Conservation (phyloP, 2,329 filamentous ascomycete genomes). For the Eurotiales sp. region DNA sequence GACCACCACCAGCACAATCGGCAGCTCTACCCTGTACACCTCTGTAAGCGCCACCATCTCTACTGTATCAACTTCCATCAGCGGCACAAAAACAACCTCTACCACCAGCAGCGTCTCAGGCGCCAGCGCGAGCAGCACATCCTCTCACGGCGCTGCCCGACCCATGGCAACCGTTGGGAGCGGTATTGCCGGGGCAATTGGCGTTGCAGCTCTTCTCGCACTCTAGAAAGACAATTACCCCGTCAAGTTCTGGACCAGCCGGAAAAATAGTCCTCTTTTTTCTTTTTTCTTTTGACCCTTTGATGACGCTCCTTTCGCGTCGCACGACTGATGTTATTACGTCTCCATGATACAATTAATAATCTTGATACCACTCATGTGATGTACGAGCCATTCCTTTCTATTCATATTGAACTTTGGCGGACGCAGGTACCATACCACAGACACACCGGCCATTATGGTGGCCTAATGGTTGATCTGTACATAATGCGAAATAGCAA, state of each 20-base stretch:
- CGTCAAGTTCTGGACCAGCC: not conserved
- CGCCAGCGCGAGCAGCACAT: slow-evolving; percentile 15
- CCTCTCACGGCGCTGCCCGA: slow-evolving; percentile 24
- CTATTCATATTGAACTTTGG: not conserved
- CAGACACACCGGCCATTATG: not conserved
- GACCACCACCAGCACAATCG: slow-evolving; percentile 19
- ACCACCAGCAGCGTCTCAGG: slow-evolving; percentile 19
- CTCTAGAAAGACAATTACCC: slow-evolving; percentile 27
- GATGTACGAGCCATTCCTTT: slow-evolving; percentile 8
- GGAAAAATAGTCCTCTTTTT: not conserved
- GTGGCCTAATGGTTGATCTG: not conserved
- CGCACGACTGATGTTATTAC: slow-evolving; percentile 4
- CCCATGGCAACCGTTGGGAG: slow-evolving; percentile 28
- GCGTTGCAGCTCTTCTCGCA: slow-evolving; percentile 40
- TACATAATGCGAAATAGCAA: slow-evolving; percentile 3
- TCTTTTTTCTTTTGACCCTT: too few species aligned
- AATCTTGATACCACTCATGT: slow-evolving; percentile 8
- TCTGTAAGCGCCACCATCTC: slow-evolving; percentile 13
- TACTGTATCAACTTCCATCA: not conserved
- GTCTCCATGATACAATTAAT: slow-evolving; percentile 10
- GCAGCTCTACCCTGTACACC: slow-evolving; percentile 22
- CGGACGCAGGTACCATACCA: not conserved
- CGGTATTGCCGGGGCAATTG: slow-evolving; percentile 36
- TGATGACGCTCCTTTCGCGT: not conserved
- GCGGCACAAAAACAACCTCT: slow-evolving; percentile 12